Evolutionary conservation across 2,329 filamentous ascomycete species (phyloP).

Genomic region (Berkeleyomyces basicola): DNA sequence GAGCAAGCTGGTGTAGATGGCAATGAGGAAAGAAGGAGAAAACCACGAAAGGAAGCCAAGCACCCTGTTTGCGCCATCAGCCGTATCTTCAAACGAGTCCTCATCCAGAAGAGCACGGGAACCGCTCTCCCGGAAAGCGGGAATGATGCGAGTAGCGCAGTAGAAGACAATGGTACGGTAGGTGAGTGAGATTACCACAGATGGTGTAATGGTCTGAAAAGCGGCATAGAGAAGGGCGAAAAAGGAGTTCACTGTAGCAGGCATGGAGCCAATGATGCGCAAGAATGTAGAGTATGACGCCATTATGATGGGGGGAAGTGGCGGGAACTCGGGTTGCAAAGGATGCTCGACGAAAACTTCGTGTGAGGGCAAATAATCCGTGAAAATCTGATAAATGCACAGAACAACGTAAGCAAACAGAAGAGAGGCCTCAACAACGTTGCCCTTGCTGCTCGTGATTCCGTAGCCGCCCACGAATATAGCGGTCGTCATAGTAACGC

Average conservation of each 20-base stretch:
- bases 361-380: slow-evolving; percentile 75
- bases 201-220: slow-evolving; percentile 88
- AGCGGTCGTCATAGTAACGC: slow-evolving; percentile 78
- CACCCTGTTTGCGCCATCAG: slow-evolving; percentile 63
- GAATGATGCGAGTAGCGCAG: slow-evolving; percentile 87
- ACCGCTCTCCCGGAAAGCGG: slow-evolving; percentile 75
- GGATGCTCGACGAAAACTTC: slow-evolving; percentile 35
- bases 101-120: slow-evolving; percentile 71
- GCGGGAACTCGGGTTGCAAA: slow-evolving; percentile 73
- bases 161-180: slow-evolving; percentile 94
- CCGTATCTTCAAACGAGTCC: slow-evolving; percentile 60
- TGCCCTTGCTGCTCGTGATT: slow-evolving; percentile 83
- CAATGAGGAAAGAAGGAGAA: slow-evolving; percentile 82
- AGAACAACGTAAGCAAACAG: slow-evolving; percentile 96
- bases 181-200: slow-evolving; percentile 83
- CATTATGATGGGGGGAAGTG: slow-evolving; percentile 96
- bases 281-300: slow-evolving; percentile 88
- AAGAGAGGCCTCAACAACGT: slow-evolving; percentile 85
- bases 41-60: slow-evolving; percentile 83
- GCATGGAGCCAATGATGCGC: slow-evolving; percentile 68
- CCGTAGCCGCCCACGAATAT: slow-evolving; percentile 89
- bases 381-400: slow-evolving; percentile 98
- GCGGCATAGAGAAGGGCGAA: slow-evolving; percentile 80
- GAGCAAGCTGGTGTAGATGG: slow-evolving; percentile 87
- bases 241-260: slow-evolving; percentile 64